phyloP scores from a whole-genome alignment of 257 asterid genomes.

The Voacanga thouarsii region DNA sequence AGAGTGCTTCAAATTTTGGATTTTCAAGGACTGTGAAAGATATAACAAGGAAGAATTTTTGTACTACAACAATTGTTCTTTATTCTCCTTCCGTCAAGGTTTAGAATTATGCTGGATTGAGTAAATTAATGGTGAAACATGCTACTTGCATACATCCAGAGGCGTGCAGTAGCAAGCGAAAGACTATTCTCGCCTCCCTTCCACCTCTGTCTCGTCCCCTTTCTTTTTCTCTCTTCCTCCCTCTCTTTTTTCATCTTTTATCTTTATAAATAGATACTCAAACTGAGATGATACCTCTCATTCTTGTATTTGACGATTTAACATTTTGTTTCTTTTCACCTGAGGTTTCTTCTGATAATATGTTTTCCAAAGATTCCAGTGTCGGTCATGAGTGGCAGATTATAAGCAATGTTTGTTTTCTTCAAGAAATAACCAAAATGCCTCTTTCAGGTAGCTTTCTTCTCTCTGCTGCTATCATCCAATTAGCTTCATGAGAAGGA shows the following conservation, averaged over 20 bases:
- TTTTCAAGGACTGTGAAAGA: neutral
- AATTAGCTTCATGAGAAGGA: neutral
- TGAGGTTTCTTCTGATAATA: neutral
- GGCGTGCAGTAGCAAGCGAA: neutral
- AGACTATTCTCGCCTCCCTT: neutral
- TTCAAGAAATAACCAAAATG: neutral
- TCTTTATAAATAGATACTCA: too few relatives aligned
- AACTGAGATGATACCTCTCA: neutral
- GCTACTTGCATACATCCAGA: neutral
- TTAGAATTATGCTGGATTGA: neutral
- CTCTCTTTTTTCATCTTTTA: neutral
- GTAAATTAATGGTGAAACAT: neutral
- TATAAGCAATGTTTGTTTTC: neutral
- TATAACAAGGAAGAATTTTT: neutral
- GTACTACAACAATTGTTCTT: neutral
- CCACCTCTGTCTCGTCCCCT: neutral
- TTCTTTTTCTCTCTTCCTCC: too few relatives aligned
- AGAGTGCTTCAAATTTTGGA: neutral
- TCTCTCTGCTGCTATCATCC: neutral
- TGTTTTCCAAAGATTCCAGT: neutral
- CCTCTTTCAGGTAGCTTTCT: conserved; percentile 1
- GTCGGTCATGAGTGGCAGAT: neutral
- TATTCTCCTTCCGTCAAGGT: neutral
- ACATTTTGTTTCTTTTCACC: neutral
- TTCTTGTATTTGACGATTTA: neutral